A percentile compares a stretch with the other conserved stretches of the same genome.
Conservation (phyloP, 768 basidiomycete species). For the Mycena crocata region DNA sequence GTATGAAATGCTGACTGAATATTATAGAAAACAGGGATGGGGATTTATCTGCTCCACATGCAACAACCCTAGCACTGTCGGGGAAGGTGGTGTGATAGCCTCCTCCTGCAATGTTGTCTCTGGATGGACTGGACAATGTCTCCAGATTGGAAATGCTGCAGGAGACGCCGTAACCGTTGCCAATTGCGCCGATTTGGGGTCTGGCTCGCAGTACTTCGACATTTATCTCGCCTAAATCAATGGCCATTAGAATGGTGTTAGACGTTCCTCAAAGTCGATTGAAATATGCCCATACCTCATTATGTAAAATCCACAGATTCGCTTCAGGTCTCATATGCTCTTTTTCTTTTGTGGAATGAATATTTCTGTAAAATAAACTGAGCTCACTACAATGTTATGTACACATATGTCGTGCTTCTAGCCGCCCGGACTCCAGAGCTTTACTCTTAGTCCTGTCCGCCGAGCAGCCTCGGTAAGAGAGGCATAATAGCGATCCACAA, state of each 20-base stretch:
- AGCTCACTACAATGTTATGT: too few species aligned
- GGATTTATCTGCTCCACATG: conserved; percentile 26
- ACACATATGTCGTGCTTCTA: not conserved
- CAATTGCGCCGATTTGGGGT: conserved; percentile 15
- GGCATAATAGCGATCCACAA: conserved; percentile 4
- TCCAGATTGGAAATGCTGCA: conserved; percentile 19
- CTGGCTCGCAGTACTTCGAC: conserved; percentile 22
- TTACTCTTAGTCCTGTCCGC: not conserved
- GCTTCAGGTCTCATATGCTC: too few species aligned
- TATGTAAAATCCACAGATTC: too few species aligned
- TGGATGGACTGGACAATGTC: conserved; percentile 20
- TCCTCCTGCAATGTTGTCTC: conserved; percentile 14
- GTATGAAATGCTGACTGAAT: not conserved
- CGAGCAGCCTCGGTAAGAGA: not conserved
- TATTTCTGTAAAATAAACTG: too few species aligned
- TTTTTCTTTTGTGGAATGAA: too few species aligned
- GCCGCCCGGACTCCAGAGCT: not conserved
- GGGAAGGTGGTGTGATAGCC: conserved; percentile 1
- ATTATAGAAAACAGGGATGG: conserved; percentile 22
- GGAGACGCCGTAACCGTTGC: conserved; percentile 13
- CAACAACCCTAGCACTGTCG: conserved; percentile 10
- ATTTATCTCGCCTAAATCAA: conserved; percentile 1
- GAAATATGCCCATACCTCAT: too few species aligned
- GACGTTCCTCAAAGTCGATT: too few species aligned
- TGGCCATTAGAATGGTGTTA: too few species aligned